Evolutionary conservation across 148 eudicot genomes (phyloP), one percentile per base, ranked within the genome.

Genomic region (Rheum nobile): DNA sequence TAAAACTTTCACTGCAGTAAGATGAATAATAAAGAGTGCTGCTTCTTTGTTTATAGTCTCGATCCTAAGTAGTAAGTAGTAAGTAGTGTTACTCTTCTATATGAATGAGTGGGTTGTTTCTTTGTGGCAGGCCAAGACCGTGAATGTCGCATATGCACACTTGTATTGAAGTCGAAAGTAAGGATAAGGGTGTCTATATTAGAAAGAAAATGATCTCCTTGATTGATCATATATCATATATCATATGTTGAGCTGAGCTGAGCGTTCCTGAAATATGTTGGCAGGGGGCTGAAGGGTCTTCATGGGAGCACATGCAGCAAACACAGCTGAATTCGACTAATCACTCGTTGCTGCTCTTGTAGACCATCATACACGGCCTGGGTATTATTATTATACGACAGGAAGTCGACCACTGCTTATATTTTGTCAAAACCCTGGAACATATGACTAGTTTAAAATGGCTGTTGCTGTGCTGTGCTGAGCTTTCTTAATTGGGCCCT

Each of bases 241-340:
- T n/a, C n/a, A n/a, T n/a, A n/a, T n/a, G n/a, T n/a, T n/a, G n/a
- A n/a, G n/a, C n/a, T n/a, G n/a, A n/a, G n/a, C 2, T 44, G 3
- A 44, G 48, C 6, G 38, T 35, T 50, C 11, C 43, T 73, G 37
- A 73, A 52, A 73, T 52, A 26, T 16, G 8, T 31, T 50, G 46
- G 67, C 88, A 91, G 93, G 86, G 77, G 42, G 76, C 79, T 34
- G 81, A 68, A 41, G 96, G 90, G 55, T 82, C 87, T 67, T 79
- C 79, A 46, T 91, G 93, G 94, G 86, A 83, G 77, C 88, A 89
- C 75, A 81, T 85, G 38, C 92, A 89, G 72, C 97, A 88, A 76
- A 87, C 97, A 67, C 88, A 89, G 90, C 47, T 88, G 72, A 81
- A 79, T 31, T 16, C n/a, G 32, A 28, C 10, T 6, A 57, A 57